Percentiles rank a stretch among this genome's conserved stretches.
Conservation (phyloP, 306 rosid genomes). For the Prunus padus region DNA sequence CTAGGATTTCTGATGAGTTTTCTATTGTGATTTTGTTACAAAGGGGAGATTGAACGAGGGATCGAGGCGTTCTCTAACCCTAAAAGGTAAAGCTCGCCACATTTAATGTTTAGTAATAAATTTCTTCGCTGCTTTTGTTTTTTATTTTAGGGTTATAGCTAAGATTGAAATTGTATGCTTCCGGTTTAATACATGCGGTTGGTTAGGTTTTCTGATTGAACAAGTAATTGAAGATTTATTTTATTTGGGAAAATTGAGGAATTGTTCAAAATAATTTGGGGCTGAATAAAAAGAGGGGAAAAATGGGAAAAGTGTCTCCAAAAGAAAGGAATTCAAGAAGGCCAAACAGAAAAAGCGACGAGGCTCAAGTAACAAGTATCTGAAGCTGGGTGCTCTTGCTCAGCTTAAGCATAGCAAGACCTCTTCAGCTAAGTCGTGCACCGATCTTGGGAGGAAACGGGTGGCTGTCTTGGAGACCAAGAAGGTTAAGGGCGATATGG, state of each 20-base stretch:
- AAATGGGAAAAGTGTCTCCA: too few species aligned
- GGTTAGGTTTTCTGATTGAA: too few species aligned
- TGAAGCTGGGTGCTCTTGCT: constrained; percentile 69
- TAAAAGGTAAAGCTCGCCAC: constrained; percentile 2
- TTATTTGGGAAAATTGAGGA: too few species aligned
- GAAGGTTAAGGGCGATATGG: constrained; percentile 28
- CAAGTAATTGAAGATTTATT: too few species aligned
- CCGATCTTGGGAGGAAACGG: constrained; percentile 65
- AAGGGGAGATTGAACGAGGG: neutral
- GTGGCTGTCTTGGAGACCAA: constrained; percentile 46
- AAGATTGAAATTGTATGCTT: too few species aligned
- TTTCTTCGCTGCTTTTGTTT: too few species aligned
- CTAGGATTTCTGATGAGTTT: neutral
- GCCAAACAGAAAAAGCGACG: constrained; percentile 47
- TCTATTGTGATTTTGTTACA: neutral
- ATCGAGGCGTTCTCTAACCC: constrained; percentile 7
- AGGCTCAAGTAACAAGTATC: constrained; percentile 51
- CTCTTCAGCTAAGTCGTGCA: constrained; percentile 41
- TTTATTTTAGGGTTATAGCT: too few species aligned
- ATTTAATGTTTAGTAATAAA: too few species aligned
- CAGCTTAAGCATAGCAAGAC: constrained; percentile 65
- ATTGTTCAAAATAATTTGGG: too few species aligned
- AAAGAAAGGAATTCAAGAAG: constrained; percentile 45
- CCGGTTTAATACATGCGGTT: too few species aligned
- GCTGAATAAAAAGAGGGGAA: too few species aligned